Percentiles rank a stretch among this genome's conserved stretches.
These are phyloP conservation scores for Rutstroemia sp. DNA, from an alignment of 2,329 filamentous ascomycete genomes.

Conservation along the genomic window DNA sequence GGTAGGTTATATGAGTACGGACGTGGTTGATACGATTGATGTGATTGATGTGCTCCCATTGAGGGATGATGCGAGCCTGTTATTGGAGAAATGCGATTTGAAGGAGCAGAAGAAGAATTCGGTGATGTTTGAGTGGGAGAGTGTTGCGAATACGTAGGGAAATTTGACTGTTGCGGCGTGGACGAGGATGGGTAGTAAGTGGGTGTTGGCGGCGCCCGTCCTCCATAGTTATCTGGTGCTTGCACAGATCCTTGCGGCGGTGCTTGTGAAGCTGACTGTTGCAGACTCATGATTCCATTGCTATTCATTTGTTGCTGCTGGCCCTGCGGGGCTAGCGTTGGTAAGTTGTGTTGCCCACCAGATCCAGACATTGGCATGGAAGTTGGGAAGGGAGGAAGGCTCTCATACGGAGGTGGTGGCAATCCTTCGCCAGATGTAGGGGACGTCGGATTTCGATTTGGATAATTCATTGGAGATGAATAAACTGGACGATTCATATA, in stretches of 20 bases:
- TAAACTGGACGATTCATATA: constrained; percentile 45
- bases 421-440: constrained; percentile 56
- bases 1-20: constrained; percentile 51
- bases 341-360: constrained; percentile 31
- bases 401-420: constrained; percentile 61
- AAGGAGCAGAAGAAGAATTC: constrained; percentile 32
- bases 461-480: constrained; percentile 46
- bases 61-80: constrained; percentile 33
- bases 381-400: constrained; percentile 55
- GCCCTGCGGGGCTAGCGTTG: constrained; percentile 32
- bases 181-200: constrained; percentile 48
- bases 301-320: constrained; percentile 32
- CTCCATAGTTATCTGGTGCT: constrained; percentile 48
- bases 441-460: constrained; percentile 47
- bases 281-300: constrained; percentile 42
- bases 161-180: constrained; percentile 40
- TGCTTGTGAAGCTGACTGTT: constrained; percentile 40
- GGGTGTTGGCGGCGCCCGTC: constrained; percentile 49
- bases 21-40: constrained; percentile 41
- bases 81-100: constrained; percentile 34
- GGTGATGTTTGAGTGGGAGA: constrained; percentile 41
- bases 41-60: constrained; percentile 49
- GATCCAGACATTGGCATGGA: constrained; percentile 49
- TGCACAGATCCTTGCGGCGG: constrained; percentile 47
- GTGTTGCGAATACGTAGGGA: constrained; percentile 40